A percentile compares a stretch with the other conserved stretches of the same genome.
Conservation (phyloP, 192 early-diverging fungal genomes). For the Backusella circina region DNA sequence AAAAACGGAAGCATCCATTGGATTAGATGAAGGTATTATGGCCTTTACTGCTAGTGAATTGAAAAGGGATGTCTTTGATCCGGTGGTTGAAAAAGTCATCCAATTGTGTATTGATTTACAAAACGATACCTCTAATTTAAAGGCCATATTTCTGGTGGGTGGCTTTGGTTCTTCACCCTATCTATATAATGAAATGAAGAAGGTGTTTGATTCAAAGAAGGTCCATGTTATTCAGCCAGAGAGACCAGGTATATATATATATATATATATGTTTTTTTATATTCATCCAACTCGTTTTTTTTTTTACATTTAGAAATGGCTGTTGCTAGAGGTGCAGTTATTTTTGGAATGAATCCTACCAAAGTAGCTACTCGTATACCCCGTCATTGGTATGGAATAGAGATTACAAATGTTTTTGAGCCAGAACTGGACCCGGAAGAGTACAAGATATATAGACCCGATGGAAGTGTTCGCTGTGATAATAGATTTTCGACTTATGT, state of each 20-base stretch:
- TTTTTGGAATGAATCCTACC: conserved; percentile 36
- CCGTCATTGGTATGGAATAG: conserved; percentile 49
- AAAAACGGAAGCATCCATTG: conserved; percentile 10
- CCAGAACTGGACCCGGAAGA: conserved; percentile 42
- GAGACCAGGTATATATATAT: conserved; percentile 16
- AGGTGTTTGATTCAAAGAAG: conserved; percentile 33
- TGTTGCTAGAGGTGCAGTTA: conserved; percentile 44
- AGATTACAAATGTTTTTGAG: conserved; percentile 41
- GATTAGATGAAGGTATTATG: conserved; percentile 43
- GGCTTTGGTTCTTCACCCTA: conserved; percentile 48
- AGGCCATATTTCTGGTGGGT: conserved; percentile 49
- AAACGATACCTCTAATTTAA: conserved; percentile 28
- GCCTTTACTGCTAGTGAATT: conserved; percentile 37
- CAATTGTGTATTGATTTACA: conserved; percentile 35
- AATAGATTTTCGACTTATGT: conserved; percentile 49
- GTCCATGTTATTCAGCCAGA: conserved; percentile 12
- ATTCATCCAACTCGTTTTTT: not conserved
- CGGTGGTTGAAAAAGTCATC: conserved; percentile 38
- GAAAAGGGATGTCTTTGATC: conserved; percentile 44
- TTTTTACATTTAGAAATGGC: conserved; percentile 28
- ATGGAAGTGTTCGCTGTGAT: conserved; percentile 42
- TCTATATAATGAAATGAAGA: conserved; percentile 39
- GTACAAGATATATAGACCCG: conserved; percentile 42
- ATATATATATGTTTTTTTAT: not conserved
- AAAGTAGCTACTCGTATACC: conserved; percentile 23